Evolutionary conservation across 2,329 filamentous ascomycete species (phyloP).

Genomic region (Scortechinia acanthostroma): DNA sequence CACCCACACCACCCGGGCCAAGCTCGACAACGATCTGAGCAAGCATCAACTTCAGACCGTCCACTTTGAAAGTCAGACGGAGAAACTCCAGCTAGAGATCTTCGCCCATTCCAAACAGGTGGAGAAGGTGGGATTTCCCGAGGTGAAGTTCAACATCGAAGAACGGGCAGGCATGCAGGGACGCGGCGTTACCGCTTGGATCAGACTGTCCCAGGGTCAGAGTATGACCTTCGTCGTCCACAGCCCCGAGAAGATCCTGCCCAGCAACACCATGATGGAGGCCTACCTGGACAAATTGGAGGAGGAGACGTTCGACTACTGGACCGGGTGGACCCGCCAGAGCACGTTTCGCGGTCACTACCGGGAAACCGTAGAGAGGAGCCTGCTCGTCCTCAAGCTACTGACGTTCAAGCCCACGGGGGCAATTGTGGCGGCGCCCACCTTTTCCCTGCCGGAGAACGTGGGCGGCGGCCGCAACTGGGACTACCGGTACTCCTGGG

Average conservation of each 20-base stretch:
- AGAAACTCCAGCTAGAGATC: slow-evolving; percentile 30
- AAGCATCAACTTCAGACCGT: neutral
- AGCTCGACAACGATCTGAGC: slow-evolving; percentile 5
- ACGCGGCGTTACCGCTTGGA: slow-evolving; percentile 22
- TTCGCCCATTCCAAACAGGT: slow-evolving; percentile 30
- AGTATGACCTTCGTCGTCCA: slow-evolving; percentile 32
- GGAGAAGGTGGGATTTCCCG: slow-evolving; percentile 20
- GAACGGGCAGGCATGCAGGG: neutral
- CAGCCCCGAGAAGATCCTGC: slow-evolving; percentile 16
- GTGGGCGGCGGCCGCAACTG: slow-evolving; percentile 42
- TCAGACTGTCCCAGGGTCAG: slow-evolving; percentile 31
- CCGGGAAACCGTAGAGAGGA: slow-evolving; percentile 36
- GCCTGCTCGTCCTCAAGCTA: slow-evolving; percentile 38
- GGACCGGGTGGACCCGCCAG: slow-evolving; percentile 37
- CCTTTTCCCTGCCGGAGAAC: slow-evolving; percentile 40
- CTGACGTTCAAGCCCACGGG: slow-evolving; percentile 42
- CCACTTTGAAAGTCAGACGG: slow-evolving; percentile 5
- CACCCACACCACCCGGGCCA: slow-evolving; percentile 26
- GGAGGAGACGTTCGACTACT: slow-evolving; percentile 33
- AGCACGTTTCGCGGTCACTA: slow-evolving; percentile 39
- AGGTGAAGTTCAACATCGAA: neutral
- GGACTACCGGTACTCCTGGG: slow-evolving; percentile 75
- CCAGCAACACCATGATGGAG: slow-evolving; percentile 22
- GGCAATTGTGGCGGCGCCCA: slow-evolving; percentile 39
- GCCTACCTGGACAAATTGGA: slow-evolving; percentile 26